Evolutionary conservation across 805 yeast genomes (phyloP).

Genomic region (Cyberlindnera meyerae): DNA sequence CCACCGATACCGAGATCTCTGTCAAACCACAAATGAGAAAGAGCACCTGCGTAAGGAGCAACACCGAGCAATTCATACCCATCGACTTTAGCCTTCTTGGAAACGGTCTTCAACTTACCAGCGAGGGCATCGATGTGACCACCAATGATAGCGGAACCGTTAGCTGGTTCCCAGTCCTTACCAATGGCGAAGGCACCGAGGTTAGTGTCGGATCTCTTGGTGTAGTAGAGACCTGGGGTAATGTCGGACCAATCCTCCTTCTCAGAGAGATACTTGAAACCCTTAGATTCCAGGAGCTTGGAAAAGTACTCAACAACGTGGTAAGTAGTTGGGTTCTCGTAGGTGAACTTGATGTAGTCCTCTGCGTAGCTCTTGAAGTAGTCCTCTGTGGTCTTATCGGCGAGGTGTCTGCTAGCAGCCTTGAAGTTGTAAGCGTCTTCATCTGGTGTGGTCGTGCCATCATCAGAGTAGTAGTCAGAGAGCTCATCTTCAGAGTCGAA

Average conservation of each 20-base stretch:
- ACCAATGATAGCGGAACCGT: conserved; percentile 67
- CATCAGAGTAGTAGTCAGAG: conserved; percentile 13
- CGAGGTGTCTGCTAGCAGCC: conserved; percentile 3
- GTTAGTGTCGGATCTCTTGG: conserved; percentile 63
- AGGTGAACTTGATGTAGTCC: conserved; percentile 68
- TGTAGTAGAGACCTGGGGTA: conserved; percentile 54
- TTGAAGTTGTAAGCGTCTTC: conserved; percentile 21
- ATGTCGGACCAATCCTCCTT: conserved; percentile 37
- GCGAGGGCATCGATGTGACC: conserved; percentile 75
- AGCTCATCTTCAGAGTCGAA: conserved; percentile 15
- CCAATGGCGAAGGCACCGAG: conserved; percentile 71
- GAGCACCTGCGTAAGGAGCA: conserved; percentile 78
- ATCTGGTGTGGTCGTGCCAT: conserved; percentile 20
- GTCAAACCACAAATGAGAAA: conserved; percentile 69
- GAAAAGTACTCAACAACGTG: conserved; percentile 60
- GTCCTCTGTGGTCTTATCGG: conserved; percentile 16
- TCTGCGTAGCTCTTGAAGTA: conserved; percentile 32
- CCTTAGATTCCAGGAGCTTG: conserved; percentile 45
- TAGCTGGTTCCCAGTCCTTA: conserved; percentile 53
- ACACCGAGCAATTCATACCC: conserved; percentile 79
- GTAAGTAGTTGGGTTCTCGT: conserved; percentile 66
- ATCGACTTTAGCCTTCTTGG: conserved; percentile 54
- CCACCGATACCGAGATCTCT: conserved; percentile 87
- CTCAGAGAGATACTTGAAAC: conserved; percentile 64
- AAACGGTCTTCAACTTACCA: conserved; percentile 65